These are phyloP conservation scores for Reutealis trisperma DNA, from an alignment of 345 rosid species.

Conservation along the genomic window DNA sequence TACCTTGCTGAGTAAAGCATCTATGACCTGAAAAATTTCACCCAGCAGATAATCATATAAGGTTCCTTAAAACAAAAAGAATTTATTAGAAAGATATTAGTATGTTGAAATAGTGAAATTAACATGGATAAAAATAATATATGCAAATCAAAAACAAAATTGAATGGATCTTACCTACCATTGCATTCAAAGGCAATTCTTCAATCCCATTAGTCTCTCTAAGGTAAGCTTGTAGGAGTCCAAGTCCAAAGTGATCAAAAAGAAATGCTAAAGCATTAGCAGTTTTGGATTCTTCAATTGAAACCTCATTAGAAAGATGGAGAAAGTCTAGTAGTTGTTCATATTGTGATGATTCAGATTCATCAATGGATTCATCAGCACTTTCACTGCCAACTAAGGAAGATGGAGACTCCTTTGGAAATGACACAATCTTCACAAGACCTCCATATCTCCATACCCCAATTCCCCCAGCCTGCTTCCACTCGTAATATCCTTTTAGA, in stretches of 20 bases:
- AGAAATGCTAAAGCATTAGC: slow-evolving; percentile 74
- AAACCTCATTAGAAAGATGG: slow-evolving; percentile 75
- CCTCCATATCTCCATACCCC: slow-evolving; percentile 99
- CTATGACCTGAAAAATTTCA: slow-evolving; percentile 59
- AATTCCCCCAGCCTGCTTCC: slow-evolving; percentile 92
- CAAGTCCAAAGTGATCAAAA: slow-evolving; percentile 79
- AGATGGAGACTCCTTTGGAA: slow-evolving; percentile 66
- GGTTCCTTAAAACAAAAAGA: neutral
- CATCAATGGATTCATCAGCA: slow-evolving; percentile 82
- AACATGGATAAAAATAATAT: neutral
- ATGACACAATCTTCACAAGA: slow-evolving; percentile 78
- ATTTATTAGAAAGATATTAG: no score
- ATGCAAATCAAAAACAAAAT: neutral
- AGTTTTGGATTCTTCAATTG: slow-evolving; percentile 75
- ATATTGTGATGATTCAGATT: slow-evolving; percentile 82
- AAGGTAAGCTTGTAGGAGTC: slow-evolving; percentile 81
- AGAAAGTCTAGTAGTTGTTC: slow-evolving; percentile 87
- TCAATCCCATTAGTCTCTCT: slow-evolving; percentile 61
- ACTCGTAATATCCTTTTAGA: slow-evolving; percentile 87
- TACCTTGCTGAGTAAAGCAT: slow-evolving; percentile 75
- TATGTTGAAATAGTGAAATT: no score
- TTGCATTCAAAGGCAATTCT: slow-evolving; percentile 83
- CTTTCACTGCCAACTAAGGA: slow-evolving; percentile 73
- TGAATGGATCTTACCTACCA: slow-evolving; percentile 72
- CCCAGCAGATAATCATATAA: slow-evolving; percentile 15